phyloP scores from a whole-genome alignment of 306 rosid genomes.

The Quercus variabilis region DNA sequence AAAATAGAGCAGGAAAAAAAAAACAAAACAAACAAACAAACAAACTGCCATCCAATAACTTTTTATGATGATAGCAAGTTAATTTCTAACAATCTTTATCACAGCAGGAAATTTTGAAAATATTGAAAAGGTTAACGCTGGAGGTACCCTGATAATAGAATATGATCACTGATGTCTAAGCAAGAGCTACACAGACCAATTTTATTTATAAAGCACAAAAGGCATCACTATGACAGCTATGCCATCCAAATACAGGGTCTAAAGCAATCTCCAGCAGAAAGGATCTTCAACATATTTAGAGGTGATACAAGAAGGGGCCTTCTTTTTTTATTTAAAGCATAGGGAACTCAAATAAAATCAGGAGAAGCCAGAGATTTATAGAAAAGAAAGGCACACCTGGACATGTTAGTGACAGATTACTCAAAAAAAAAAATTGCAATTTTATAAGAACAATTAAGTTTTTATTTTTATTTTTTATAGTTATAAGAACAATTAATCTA shows the following conservation, averaged over 20 bases:
- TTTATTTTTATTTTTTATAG: too few species aligned
- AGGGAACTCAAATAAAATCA: neutral
- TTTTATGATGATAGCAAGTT: neutral
- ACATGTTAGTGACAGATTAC: neutral
- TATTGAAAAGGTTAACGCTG: neutral
- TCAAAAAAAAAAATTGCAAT: neutral
- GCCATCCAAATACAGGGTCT: constrained; percentile 3
- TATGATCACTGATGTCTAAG: neutral
- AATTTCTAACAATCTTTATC: neutral
- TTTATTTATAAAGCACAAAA: constrained; percentile 2
- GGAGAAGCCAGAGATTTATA: neutral
- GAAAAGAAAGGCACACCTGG: neutral
- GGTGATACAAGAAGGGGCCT: neutral
- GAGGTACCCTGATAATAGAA: neutral
- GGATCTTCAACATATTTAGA: neutral
- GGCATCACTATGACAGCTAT: neutral
- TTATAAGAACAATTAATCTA: neutral
- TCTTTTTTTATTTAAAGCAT: neutral
- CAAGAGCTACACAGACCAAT: neutral
- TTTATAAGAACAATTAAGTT: neutral
- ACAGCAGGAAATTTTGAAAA: neutral
- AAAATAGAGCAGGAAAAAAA: neutral
- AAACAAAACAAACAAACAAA: neutral
- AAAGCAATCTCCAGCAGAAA: neutral
- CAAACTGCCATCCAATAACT: neutral